A percentile compares a stretch with the other conserved stretches of the same genome.
Evolutionary conservation across 495 filamentous ascomycete genomes (phyloP).

Genomic region (Usnea hakonensis): DNA sequence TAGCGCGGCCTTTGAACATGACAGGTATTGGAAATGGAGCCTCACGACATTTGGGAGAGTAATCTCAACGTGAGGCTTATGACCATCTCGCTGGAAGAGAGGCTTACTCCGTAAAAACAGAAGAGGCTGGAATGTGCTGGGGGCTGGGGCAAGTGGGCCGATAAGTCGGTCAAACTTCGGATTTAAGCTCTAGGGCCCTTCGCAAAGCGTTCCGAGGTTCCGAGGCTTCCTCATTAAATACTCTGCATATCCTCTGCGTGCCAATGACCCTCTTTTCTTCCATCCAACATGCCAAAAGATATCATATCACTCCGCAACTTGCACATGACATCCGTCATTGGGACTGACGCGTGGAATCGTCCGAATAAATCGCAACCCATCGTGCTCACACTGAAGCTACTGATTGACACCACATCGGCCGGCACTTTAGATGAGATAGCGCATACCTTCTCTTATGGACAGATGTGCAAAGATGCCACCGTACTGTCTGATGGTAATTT

Average conservation of each 20-base stretch:
- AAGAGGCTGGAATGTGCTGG: no score
- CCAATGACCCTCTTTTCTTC: neutral
- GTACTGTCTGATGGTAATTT: conserved; percentile 11
- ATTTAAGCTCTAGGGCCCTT: no score
- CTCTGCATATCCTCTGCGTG: no score
- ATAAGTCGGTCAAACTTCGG: no score
- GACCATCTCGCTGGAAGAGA: no score
- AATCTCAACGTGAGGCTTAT: neutral
- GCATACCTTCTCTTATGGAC: conserved; percentile 21
- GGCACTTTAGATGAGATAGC: conserved; percentile 21
- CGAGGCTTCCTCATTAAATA: no score
- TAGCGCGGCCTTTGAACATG: conserved; percentile 24
- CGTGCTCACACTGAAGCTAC: conserved; percentile 13
- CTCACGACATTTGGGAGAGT: neutral
- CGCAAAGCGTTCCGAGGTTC: no score
- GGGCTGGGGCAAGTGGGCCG: no score
- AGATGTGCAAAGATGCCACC: conserved; percentile 20
- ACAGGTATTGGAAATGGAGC: neutral
- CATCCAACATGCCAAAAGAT: neutral
- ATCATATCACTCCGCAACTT: conserved; percentile 21
- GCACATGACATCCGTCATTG: conserved; percentile 22
- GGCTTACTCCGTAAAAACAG: no score
- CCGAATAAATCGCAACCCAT: conserved; percentile 16
- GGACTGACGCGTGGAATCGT: conserved; percentile 24
- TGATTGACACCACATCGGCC: conserved; percentile 15